Evolutionary conservation across 495 filamentous ascomycete genomes (phyloP), one percentile per base, ranked within the genome.

Genomic region (Bathelium albidoporum): DNA sequence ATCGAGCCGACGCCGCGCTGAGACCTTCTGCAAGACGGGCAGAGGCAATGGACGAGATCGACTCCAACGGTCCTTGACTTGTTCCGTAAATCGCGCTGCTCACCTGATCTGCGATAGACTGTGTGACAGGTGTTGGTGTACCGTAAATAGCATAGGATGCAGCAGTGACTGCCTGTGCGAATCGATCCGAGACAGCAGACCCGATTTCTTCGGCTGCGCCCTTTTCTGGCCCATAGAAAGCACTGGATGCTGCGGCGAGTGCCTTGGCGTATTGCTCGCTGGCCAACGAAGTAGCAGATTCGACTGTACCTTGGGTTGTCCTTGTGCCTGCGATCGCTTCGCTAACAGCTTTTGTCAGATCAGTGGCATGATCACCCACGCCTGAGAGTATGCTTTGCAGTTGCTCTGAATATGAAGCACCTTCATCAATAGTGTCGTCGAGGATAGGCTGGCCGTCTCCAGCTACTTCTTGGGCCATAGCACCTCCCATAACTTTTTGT

Each of bases 141-240:
- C 83, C 83, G 62, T 88, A 88, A 61, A 89, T 77, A 41, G 81
- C 79, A 32, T 80, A 79, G 1, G 86, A 85, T 3, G 85, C 85
- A 45, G 86, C 84, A n/a, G 78, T 77, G 59, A 88, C 81, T 28
- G 85, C 85, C 22, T 80, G 77, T 62, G 76, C 72, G 68, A 84
- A 87, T 63, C 79, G 80, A 16, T 83, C 81, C 28, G 78, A 75
- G n/a, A 79, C 84, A 22, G 79, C 76, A 55, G 77, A 81, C 9
- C 77, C 73, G 11, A 79, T 67, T 26, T 78, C 80, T 65, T 83
- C 82, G 7, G 69, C 74, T 22, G 74, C 68, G n/a, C 78, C 77
- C 65, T 81, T 74, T 45, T 79, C 71, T 2, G 81, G 81, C 18
- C 85, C 85, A 69, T 86, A 84, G 0, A 86, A 69, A 29, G 78